phyloP scores from a whole-genome alignment of 352 stramenopile species.

The Pythium folliculosum region DNA sequence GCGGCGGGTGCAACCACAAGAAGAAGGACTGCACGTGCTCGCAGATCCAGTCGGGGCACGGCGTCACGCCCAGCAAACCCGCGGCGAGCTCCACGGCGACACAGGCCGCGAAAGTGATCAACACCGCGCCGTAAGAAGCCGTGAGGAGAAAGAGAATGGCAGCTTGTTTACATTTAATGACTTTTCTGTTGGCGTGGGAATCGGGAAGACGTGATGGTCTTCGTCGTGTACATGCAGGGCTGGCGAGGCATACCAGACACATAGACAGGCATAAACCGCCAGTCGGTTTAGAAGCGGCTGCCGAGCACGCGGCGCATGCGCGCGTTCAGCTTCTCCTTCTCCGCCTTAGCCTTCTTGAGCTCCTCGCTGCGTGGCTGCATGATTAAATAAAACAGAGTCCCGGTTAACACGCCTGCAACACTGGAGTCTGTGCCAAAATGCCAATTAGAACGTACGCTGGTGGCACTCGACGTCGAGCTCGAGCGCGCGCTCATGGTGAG shows the following conservation, averaged over 20 bases:
- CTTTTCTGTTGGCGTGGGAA: not conserved
- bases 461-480: conserved; percentile 7
- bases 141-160: not conserved
- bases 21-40: conserved; percentile 15
- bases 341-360: not conserved
- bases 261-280: not conserved
- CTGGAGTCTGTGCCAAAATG: not conserved
- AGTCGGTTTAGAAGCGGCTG: conserved; percentile 1
- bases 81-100: not conserved
- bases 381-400: not conserved
- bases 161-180: not conserved
- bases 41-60: not conserved
- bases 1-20: conserved; percentile 14
- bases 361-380: not conserved
- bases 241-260: no score
- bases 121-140: not conserved
- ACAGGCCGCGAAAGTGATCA: not conserved
- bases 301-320: conserved; percentile 4
- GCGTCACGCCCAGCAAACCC: conserved; percentile 2
- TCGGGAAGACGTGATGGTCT: not conserved
- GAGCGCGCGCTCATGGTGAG: not conserved
- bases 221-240: not conserved
- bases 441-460: conserved; percentile 9
- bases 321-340: conserved; percentile 4
- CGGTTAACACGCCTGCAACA: not conserved